Evolutionary conservation across 768 basidiomycete genomes (phyloP).

Genomic region (Multifurca ochricompacta): DNA sequence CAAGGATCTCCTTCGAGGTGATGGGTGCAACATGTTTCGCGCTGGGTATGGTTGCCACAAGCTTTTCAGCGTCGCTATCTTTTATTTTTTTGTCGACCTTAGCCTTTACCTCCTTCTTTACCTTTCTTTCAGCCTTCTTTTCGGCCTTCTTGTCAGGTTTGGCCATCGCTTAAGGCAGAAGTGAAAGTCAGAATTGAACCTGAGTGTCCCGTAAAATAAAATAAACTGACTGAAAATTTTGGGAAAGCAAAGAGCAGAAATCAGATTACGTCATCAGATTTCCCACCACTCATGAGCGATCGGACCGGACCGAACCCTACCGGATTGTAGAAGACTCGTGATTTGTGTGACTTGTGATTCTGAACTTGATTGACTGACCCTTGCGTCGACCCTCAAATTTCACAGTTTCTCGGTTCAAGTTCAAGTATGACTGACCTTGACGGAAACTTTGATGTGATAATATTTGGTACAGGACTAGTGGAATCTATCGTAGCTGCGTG

Average conservation of each 20-base stretch:
- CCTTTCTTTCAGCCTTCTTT: constrained; percentile 31
- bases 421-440: constrained; percentile 11
- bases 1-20: constrained; percentile 37
- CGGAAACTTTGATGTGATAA: constrained; percentile 53
- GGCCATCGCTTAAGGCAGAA: constrained; percentile 28
- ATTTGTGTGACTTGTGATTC: too few relatives aligned
- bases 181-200: constrained; percentile 15
- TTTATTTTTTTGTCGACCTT: constrained; percentile 30
- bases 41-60: constrained; percentile 9
- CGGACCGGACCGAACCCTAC: too few relatives aligned
- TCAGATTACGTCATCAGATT: constrained; percentile 15
- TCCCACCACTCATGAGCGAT: not conserved
- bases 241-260: too few relatives aligned
- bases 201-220: constrained; percentile 15
- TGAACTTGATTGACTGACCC: not conserved
- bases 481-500: constrained; percentile 88
- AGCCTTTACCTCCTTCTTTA: constrained; percentile 28
- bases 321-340: too few relatives aligned
- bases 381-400: not conserved
- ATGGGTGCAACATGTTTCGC: constrained; percentile 26
- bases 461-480: constrained; percentile 73
- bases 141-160: constrained; percentile 37
- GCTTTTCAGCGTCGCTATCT: constrained; percentile 29
- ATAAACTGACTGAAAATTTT: not conserved
- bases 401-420: too few relatives aligned